Evolutionary conservation across 495 filamentous ascomycete genomes (phyloP), one percentile per base, ranked within the genome.

Genomic region (Chaetomium fimeti): DNA sequence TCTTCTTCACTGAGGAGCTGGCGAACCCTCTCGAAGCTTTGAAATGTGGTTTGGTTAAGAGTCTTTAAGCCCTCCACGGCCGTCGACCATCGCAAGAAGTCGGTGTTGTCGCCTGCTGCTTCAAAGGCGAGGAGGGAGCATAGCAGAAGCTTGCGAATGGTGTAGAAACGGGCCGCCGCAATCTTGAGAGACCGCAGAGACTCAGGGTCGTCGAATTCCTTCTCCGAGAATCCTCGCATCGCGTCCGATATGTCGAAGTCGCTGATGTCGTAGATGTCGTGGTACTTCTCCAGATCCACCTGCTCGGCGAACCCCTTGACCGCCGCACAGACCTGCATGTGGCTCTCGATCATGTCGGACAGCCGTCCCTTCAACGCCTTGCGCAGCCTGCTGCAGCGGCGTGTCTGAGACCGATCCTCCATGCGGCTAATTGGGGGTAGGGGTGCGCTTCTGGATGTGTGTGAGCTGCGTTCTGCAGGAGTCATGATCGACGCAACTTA

Each of bases 211-310:
- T 96, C 88, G 66, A 84, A 80, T 36, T 89, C 84, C 38, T 77
- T 74, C 32, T 89, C 84, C 1, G 82, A 75, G 51, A 88, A 84
- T 3, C 84, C 84, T 25, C 82, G 73, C 61, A 86, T 79, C 5
- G 88, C 85, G 60, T 90, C 88, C 54, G 82, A 80, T 16, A 93
- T 81, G 68, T 98, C 93, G 38, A 85, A 84, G 53, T 88, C 82
- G 60, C 84, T 91, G 63, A 98, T 88, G 69, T 98, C 92, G 68
- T 97, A 97, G 42, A 97, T 88, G 69, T 96, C 92, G 64, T 90
- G 87, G 72, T 92, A 96, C 77, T 91, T 94, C 55, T 92, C 93
- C 16, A 96, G 78, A 69, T 96, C 89, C 53, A 87, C 79, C 66
- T 88, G 83, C 71, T 92, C 87, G 2, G 91, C 85, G 40, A 96